Conservation (phyloP, 179 eudicot species). For the Amaranthus tricolor region DNA sequence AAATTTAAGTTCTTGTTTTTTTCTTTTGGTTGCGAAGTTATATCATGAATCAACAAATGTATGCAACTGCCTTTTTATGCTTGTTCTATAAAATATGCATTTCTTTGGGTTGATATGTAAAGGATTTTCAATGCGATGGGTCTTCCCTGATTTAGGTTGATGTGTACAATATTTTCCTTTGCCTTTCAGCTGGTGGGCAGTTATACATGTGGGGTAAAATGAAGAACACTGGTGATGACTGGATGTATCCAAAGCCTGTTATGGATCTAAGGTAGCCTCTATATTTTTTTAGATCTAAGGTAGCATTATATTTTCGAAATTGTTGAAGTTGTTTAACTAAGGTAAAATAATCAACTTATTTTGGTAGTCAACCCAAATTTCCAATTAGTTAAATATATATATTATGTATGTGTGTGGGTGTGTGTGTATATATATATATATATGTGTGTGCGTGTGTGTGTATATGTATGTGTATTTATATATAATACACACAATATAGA, state of each 20-base stretch:
- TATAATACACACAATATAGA: no score
- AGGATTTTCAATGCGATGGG: neutral
- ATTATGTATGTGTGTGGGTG: no score
- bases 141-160: neutral
- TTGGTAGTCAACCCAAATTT: neutral
- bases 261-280: slow-evolving; percentile 83
- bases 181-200: slow-evolving; percentile 87
- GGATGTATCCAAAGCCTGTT: slow-evolving; percentile 99
- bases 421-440: no score
- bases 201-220: slow-evolving; percentile 98
- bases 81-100: neutral
- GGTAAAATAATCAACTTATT: neutral
- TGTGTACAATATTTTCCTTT: neutral
- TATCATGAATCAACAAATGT: neutral
- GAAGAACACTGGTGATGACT: slow-evolving; percentile 90
- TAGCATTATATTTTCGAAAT: neutral
- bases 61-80: neutral
- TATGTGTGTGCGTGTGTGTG: no score
- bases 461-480: no score
- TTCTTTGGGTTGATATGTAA: neutral
- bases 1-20: neutral
- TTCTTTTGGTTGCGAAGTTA: neutral
- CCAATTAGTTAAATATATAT: neutral
- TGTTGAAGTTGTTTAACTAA: neutral
- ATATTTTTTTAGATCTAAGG: neutral